Conservation (phyloP, 2,329 filamentous ascomycete species). For the Fonsecaea pedrosoi region DNA sequence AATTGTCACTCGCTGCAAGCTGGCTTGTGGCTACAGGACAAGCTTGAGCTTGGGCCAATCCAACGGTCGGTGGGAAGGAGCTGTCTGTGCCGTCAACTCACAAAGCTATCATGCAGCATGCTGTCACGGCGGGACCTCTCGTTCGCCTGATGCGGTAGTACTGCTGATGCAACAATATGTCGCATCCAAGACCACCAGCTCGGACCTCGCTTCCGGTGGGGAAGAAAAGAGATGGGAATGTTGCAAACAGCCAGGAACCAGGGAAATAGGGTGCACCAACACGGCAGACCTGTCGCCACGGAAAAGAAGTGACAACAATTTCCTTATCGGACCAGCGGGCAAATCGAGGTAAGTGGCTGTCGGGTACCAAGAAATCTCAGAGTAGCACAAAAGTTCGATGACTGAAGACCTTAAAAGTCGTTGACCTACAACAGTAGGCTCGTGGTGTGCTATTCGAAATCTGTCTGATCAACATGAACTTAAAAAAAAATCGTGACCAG, state of each 20-base stretch:
- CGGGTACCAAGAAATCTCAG: neutral
- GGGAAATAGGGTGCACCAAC: neutral
- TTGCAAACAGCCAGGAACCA: neutral
- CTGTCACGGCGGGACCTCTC: slow-evolving; percentile 17
- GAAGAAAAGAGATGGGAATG: neutral
- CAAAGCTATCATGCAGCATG: slow-evolving; percentile 19
- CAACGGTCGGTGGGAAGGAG: slow-evolving; percentile 13
- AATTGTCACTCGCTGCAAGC: slow-evolving; percentile 10
- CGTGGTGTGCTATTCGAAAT: neutral
- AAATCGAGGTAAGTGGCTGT: neutral
- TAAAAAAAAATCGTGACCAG: neutral
- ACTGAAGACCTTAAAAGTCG: neutral
- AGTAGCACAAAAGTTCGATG: neutral
- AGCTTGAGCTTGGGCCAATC: slow-evolving; percentile 30
- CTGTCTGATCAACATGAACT: neutral
- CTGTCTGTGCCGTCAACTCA: slow-evolving; percentile 8
- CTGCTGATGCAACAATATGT: slow-evolving; percentile 7
- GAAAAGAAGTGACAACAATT: neutral
- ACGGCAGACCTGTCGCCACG: neutral
- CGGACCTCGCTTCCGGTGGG: neutral
- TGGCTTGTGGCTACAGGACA: slow-evolving; percentile 4
- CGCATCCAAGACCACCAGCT: neutral
- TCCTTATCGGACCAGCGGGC: neutral
- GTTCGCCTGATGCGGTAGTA: slow-evolving; percentile 18
- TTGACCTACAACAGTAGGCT: neutral